Evolutionary conservation across 2,329 filamentous ascomycete genomes (phyloP), one percentile per base, ranked within the genome.

Genomic region (Sarocladium strictum): DNA sequence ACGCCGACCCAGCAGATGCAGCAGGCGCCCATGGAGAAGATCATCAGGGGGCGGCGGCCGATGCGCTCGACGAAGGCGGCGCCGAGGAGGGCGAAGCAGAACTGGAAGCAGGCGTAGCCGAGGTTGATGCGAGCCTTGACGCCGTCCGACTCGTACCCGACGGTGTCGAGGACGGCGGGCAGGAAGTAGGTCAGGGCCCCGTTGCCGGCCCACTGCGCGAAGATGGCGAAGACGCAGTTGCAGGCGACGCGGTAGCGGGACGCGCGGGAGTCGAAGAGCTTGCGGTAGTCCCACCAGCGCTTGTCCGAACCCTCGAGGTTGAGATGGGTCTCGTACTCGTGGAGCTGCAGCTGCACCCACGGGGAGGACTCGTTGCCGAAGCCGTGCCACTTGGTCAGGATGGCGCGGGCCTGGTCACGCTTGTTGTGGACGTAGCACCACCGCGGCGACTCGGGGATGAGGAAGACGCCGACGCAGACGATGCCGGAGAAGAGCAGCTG

Each of bases 1-100:
- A 81, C 80, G 23, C 71, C 75, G 17, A 79, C 66, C 72, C 79
- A 80, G 57, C 78, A 68, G 10, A 77, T 58, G 53, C 74, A 75
- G 54, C 77, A 74, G 23, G 71, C 72, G 1, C 72, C 67, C 59
- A 78, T 74, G 21, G 75, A 77, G 56, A 75, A 75, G 52, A 82
- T 63, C 38, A 81, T 69, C 29, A 80, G 68, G n/a, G 73, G 74
- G 11, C 79, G 76, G 33, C 80, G 77, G 33, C 79, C 77, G 27
- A 80, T 61, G 35, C 63, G 67, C 55, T 80, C 78, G 24, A 80
- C 75, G 2, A 80, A 62, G 12, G 69, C 63, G 17, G 79, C 76
- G 27, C 79, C 79, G 14, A 75, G 55, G 32, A 78, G 69, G 40
- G 77, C 76, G 58, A 72, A 76, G 53, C 72, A 60, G 62, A 80